Base-by-base conservation (phyloP, 192 early-diverging fungal genomes). In the Podila minutissima region DNA sequence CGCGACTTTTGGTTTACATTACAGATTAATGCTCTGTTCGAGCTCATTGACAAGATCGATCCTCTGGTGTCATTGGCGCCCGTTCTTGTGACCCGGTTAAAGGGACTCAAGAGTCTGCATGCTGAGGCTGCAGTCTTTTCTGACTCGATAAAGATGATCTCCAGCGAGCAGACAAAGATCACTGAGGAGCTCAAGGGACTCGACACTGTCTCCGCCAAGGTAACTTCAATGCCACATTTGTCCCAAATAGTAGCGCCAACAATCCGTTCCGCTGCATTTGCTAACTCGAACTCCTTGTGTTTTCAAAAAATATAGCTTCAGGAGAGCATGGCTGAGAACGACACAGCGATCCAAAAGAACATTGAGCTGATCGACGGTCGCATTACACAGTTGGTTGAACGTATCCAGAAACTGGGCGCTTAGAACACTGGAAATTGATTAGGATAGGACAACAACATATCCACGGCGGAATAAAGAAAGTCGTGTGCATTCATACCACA, bases 11-110 rank as follows among this genome's bases (percentile, higher is more conserved):
- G 41, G 19, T 58, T 69, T 20, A 35, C 5, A 55, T 62, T 32
- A 13, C 60, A 90, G 72, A 89, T 96, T 71, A 91, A 91, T 63
- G 74, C 86, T 12, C 83, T 98, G 10, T 95, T 93, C 33, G 82
- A 87, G 38, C 69, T 90, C 28, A 85, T 98, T 64, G 88, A 92
- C 20, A 87, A 88, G 60, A 81, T 98, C 3, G 97, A 98, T 66
- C 90, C 95, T 2, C 78, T 98, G 24, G 86, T 94, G 55, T 88
- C 91, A 24, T 64, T 95, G 72, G 90, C 95, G 0, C 95, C 97
- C 4, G 90, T 94, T 1, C 86, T 96, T 20, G 86, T 96, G 19
- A 82, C 90, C 17, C 89, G 97, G 38, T 83, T 98, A 67, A 92
- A 93, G 65, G 89, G 91, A 9, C 86, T 98, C 46, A 89, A 93